Evolutionary conservation across 140 eudicot genomes (phyloP).

Genomic region (Oenanthe javanica): DNA sequence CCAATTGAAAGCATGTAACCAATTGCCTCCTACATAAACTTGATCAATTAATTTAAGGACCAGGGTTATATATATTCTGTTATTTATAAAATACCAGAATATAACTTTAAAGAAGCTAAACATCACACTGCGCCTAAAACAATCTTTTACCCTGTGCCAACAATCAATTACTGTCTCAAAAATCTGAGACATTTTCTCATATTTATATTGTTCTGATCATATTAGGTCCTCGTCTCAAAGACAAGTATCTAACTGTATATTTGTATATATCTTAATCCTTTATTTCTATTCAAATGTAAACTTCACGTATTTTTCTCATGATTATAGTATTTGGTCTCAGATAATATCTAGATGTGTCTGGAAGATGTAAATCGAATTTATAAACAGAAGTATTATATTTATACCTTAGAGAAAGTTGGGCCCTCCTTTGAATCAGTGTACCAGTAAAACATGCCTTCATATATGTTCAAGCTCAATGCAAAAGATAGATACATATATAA

Average conservation of each 20-base stretch:
- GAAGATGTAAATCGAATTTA: not conserved
- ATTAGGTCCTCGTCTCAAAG: not conserved
- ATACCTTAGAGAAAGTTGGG: constrained; percentile 79
- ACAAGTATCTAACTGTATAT: not conserved
- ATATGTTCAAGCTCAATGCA: constrained; percentile 59
- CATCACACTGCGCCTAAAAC: not conserved
- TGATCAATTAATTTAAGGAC: constrained; percentile 1
- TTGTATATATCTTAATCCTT: not conserved
- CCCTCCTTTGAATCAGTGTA: constrained; percentile 72
- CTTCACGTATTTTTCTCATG: not conserved
- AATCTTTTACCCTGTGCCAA: not conserved
- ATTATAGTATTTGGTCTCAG: not conserved
- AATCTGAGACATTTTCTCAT: not conserved
- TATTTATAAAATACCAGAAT: not conserved
- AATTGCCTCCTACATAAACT: constrained; percentile 51
- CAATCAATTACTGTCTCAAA: not conserved
- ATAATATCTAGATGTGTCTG: not conserved
- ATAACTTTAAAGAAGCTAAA: not conserved
- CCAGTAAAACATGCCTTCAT: constrained; percentile 94
- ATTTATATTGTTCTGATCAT: not conserved
- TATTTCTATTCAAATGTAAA: not conserved
- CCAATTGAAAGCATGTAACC: constrained; percentile 70
- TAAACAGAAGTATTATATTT: not conserved
- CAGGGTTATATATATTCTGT: too few species aligned
- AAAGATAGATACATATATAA: constrained; percentile 82